Evolutionary conservation across 768 basidiomycete genomes (phyloP), one percentile per base, ranked within the genome.

Genomic region (Ephemerocybe angulata): DNA sequence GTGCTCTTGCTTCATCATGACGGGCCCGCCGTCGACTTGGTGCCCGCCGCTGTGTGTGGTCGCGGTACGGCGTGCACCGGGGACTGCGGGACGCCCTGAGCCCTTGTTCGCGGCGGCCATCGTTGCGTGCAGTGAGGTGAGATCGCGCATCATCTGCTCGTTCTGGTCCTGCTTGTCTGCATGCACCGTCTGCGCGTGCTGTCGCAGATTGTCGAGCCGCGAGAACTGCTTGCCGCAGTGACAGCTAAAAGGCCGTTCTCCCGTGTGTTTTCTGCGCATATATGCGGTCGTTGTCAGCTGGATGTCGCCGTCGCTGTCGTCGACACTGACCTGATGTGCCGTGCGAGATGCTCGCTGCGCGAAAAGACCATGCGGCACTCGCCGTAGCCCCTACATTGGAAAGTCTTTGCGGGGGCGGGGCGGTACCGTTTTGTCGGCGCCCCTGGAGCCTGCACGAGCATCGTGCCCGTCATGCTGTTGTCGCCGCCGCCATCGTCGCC

Each of bases 271-370:
- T 62, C 95, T 98, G 47, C 7, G 5, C 21, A 27, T 50, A 53
- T 17, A 48, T 58, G 55, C 56, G 54, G 44, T 30, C 47, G 51
- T n/a, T n/a, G n/a, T n/a, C n/a, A n/a, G n/a, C n/a, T n/a, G n/a
- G n/a, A n/a, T n/a, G n/a, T n/a, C n/a, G n/a, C n/a, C n/a, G n/a
- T n/a, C n/a, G n/a, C n/a, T n/a, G n/a, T n/a, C n/a, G n/a, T n/a
- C n/a, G n/a, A n/a, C n/a, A n/a, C n/a, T n/a, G n/a, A 94, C 94
- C 96, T 79, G 68, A 97, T 90, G 76, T 98, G 96, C 63, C 96
- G 80, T 57, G 95, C 93, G 4, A 98, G 78, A 74, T 98, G 96
- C 72, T 98, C 96, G 68, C 89, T 90, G 71, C 96, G 79, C 56
- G 88, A 90, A 70, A 98, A 98, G 58, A 95, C 92, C 93, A 97